Evolutionary conservation across 192 early-diverging fungal species (phyloP), one percentile per base, ranked within the genome.

Genomic region (Rhizophagus prolifer): DNA sequence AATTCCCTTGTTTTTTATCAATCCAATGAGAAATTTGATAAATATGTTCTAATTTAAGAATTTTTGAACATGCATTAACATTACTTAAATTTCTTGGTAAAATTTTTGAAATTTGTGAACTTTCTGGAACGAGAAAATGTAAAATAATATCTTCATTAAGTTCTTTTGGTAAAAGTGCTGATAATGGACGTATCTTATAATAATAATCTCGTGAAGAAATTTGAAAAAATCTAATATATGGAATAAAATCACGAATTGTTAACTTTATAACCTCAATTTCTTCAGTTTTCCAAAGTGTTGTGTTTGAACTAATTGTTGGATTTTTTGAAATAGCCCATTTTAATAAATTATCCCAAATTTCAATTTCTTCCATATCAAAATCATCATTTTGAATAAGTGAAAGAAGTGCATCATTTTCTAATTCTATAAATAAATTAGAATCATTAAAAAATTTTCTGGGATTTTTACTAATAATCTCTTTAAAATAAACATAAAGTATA

Each of bases 361-460:
- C 36, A 63, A 63, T 46, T 62, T 74, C 73, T 26, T 74, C 59
- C 58, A 60, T 74, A 14, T 46, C 41, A 44, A 74, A 31, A 64
- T 74, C 60, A 50, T 74, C 73, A 44, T 60, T 31, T 63, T 74
- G 58, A 46, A 74, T 38, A 26, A 74, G 25, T 23, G 73, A n/a
- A 21, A 74, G 10, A 19, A 74, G 47, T 0, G 41, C 23, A 25
- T n/a, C 5, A 7, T 44, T 60, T 63, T 74, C 73, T 21, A 74
- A 28, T 26, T 13, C 41, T 16, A 63, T 63, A 30, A 63, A 59
- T 44, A 60, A 63, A n/a, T 26, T 74, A 44, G 41, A 60, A 3
- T 62, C 34, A 25, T 31, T 28, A 30, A 13, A 63, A 63, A 63
- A 26, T 63, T 9, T 13, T 64, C 8, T 7, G 16, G 72, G 10